Conservation (phyloP, 371 early-diverging fungal genomes). For the Apophysomyces trapeziformis region DNA sequence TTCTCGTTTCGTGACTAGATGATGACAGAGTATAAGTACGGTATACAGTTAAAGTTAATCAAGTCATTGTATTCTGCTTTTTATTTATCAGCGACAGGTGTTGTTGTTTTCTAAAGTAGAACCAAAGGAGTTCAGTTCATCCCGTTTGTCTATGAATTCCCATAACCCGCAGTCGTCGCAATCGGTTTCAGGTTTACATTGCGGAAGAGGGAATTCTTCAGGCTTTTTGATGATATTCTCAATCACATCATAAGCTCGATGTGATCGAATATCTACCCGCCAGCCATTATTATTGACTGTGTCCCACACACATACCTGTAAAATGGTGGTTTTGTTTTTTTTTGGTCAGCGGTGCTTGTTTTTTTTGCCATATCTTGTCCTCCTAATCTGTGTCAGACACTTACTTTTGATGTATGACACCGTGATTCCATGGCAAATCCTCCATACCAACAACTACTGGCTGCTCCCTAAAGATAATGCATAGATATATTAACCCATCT, state of each 20-base stretch:
- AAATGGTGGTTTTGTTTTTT: too few relatives aligned
- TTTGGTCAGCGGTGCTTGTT: not conserved
- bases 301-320: constrained; percentile 69
- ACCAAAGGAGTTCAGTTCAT: constrained; percentile 10
- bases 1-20: too few relatives aligned
- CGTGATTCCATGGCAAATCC: constrained; percentile 91
- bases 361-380: not conserved
- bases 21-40: too few relatives aligned
- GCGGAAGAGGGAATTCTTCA: constrained; percentile 50
- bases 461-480: constrained; percentile 55
- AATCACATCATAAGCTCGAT: constrained; percentile 82
- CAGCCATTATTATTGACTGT: constrained; percentile 69
- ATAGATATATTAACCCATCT: not conserved
- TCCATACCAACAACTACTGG: constrained; percentile 82
- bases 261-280: constrained; percentile 77
- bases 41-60: too few relatives aligned
- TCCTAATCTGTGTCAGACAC: not conserved
- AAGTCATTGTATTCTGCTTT: too few relatives aligned
- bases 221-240: constrained; percentile 71
- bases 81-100: too few relatives aligned
- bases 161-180: constrained; percentile 83
- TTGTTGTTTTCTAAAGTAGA: too few relatives aligned
- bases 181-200: constrained; percentile 57
- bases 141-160: constrained; percentile 61
- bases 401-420: constrained; percentile 57